Conservation (phyloP, 1,284 basidiomycete species). For the Naganishia sp. region DNA sequence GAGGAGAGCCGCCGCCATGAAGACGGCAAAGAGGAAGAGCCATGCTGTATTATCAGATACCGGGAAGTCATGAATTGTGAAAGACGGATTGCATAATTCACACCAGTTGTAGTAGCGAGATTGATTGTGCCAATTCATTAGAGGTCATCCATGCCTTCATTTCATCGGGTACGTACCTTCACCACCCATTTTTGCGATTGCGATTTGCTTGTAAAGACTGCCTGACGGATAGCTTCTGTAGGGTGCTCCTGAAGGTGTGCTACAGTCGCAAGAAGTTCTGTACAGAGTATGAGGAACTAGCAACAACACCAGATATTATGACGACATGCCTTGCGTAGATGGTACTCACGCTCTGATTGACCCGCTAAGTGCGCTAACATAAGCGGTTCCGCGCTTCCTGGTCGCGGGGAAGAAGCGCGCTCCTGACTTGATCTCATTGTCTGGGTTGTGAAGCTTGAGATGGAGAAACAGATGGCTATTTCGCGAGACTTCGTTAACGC, state of each 20-base stretch:
- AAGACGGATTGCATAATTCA: background rate
- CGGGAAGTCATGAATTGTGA: background rate
- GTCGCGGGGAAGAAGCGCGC: no score
- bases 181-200: slow-evolving; percentile 27
- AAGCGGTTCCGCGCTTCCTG: background rate
- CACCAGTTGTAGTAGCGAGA: background rate
- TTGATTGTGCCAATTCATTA: background rate
- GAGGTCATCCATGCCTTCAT: background rate
- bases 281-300: no score
- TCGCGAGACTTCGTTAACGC: no score
- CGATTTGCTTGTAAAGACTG: no score
- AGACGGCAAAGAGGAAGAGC: slow-evolving; percentile 90
- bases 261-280: no score
- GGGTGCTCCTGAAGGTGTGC: background rate
- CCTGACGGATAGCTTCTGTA: background rate
- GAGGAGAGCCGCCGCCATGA: slow-evolving; percentile 85
- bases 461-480: no score
- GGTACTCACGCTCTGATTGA: background rate
- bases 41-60: slow-evolving; percentile 64
- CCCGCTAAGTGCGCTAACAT: no score
- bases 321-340: background rate
- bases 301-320: background rate
- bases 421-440: no score
- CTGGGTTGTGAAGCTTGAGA: no score
- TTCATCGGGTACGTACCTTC: slow-evolving; percentile 20